Evolutionary conservation across 1,284 basidiomycete genomes (phyloP).

Genomic region (Xerocomus minutiporus): DNA sequence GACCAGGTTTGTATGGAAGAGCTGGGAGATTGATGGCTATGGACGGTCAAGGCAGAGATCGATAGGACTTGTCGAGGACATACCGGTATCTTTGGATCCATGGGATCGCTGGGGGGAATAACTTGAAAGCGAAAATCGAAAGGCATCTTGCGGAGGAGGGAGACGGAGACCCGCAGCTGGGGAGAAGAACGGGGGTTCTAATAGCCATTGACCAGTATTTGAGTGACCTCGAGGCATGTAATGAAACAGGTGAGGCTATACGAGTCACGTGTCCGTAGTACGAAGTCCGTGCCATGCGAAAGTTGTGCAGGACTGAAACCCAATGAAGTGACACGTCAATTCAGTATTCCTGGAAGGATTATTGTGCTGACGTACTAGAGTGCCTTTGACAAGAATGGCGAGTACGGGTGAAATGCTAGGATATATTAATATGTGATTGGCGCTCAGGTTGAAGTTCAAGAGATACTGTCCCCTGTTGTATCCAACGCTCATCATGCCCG

Average conservation of each 20-base stretch:
- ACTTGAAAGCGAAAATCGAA: neutral
- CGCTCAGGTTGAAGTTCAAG: neutral
- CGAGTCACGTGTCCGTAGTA: neutral
- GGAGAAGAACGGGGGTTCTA: neutral
- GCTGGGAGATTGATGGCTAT: constrained; percentile 25
- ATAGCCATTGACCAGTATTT: neutral
- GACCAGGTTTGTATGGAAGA: constrained; percentile 28
- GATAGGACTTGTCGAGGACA: constrained; percentile 1
- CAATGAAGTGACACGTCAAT: too few species aligned
- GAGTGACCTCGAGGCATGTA: neutral
- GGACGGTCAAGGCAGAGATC: neutral
- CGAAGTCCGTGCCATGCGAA: neutral
- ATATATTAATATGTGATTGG: neutral
- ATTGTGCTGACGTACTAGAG: neutral
- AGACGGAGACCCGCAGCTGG: neutral
- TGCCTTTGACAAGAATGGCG: neutral
- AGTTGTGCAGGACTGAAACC: too few species aligned
- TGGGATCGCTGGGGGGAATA: neutral
- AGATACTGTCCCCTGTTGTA: neutral
- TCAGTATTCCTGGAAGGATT: too few species aligned
- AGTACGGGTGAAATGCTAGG: neutral
- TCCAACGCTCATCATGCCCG: constrained; percentile 11
- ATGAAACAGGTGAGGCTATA: neutral
- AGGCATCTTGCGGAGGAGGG: neutral
- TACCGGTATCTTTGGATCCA: constrained; percentile 24